Conservation (phyloP, 345 rosid species). For the Brassica incana region DNA sequence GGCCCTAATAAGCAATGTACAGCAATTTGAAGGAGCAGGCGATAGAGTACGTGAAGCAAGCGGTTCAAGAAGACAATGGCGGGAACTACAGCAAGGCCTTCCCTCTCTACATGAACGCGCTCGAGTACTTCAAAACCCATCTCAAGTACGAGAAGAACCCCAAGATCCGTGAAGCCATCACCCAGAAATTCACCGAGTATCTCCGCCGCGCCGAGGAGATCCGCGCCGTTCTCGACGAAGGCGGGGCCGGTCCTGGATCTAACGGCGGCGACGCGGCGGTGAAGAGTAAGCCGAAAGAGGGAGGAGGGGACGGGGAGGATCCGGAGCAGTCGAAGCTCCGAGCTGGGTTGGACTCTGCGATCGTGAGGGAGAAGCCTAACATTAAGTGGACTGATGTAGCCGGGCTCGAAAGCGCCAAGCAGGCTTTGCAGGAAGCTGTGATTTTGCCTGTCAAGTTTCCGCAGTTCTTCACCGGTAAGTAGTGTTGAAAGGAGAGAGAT, state of each 20-base stretch:
- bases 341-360: slow-evolving; percentile 80
- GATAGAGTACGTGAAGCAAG: slow-evolving; percentile 91
- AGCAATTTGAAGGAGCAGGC: slow-evolving; percentile 98
- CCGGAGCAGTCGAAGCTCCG: slow-evolving; percentile 78
- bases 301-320: slow-evolving; percentile 67
- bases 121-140: slow-evolving; percentile 93
- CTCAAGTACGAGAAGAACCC: slow-evolving; percentile 95
- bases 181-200: slow-evolving; percentile 81
- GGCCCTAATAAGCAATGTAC: slow-evolving; percentile 53
- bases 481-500: neutral
- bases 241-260: slow-evolving; percentile 67
- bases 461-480: slow-evolving; percentile 82
- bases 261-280: slow-evolving; percentile 82
- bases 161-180: slow-evolving; percentile 79
- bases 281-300: slow-evolving; percentile 79
- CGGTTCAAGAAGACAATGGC: slow-evolving; percentile 82
- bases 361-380: slow-evolving; percentile 87
- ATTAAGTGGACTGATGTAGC: slow-evolving; percentile 93
- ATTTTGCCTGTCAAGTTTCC: slow-evolving; percentile 93
- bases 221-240: slow-evolving; percentile 82
- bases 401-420: slow-evolving; percentile 91
- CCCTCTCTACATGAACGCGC: slow-evolving; percentile 88
- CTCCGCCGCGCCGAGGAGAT: slow-evolving; percentile 96
- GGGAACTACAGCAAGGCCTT: slow-evolving; percentile 90
- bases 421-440: slow-evolving; percentile 92